Evolutionary conservation across 768 basidiomycete species (phyloP).

Genomic region (Boletus pseudopeckii): DNA sequence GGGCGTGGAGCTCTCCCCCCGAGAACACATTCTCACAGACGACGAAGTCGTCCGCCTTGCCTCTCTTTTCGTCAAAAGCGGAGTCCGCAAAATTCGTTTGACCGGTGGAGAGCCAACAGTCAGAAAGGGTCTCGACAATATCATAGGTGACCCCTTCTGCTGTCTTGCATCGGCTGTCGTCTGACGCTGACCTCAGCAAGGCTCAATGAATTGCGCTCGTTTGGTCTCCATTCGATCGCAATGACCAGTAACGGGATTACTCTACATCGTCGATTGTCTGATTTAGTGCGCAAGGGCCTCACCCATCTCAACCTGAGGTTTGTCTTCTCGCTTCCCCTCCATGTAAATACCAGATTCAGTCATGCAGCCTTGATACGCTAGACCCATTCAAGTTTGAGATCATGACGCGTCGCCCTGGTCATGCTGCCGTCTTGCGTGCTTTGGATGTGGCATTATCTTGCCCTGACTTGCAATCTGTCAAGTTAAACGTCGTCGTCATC

Average conservation of each 20-base stretch:
- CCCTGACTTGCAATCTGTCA: constrained; percentile 54
- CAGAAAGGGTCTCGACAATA: constrained; percentile 65
- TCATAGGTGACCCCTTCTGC: constrained; percentile 53
- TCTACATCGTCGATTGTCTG: constrained; percentile 68
- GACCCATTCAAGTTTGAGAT: constrained; percentile 86
- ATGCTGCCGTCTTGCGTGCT: constrained; percentile 68
- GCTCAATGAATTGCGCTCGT: constrained; percentile 54
- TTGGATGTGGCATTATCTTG: constrained; percentile 60
- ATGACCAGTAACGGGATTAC: constrained; percentile 86
- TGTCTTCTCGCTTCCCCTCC: neutral
- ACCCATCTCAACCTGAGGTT: constrained; percentile 73
- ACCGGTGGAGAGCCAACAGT: constrained; percentile 90
- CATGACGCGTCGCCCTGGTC: constrained; percentile 77
- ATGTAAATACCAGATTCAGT: constrained; percentile 1
- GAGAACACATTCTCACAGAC: constrained; percentile 65
- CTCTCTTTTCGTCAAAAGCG: constrained; percentile 71
- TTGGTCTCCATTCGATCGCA: constrained; percentile 70
- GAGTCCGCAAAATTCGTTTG: constrained; percentile 82
- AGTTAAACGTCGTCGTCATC: constrained; percentile 83
- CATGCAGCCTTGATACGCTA: constrained; percentile 70
- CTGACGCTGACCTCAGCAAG: constrained; percentile 40
- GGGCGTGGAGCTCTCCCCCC: constrained; percentile 73
- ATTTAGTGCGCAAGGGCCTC: constrained; percentile 65
- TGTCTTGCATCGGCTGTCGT: neutral
- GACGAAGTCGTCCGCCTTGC: constrained; percentile 74